These are phyloP conservation scores for Sugiyamaella pinicola DNA, from an alignment of 1,139 yeast genomes.

Conservation along the genomic window DNA sequence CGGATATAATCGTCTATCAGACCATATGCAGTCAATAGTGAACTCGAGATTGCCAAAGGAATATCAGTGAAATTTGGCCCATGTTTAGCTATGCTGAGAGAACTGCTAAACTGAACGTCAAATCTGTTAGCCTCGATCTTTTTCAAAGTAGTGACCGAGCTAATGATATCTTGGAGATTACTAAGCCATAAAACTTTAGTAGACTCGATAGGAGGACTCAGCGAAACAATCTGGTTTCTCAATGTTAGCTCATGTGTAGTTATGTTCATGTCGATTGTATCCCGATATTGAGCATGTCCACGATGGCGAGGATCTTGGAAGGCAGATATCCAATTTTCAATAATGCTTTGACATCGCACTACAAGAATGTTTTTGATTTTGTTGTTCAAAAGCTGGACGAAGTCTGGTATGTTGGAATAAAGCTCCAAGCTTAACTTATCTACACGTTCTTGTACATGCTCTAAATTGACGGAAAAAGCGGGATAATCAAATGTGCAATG, in stretches of 20 bases:
- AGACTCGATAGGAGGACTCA: conserved; percentile 48
- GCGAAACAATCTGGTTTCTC: conserved; percentile 48
- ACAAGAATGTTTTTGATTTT: conserved; percentile 46
- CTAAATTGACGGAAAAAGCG: conserved; percentile 36
- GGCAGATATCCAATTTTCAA: conserved; percentile 35
- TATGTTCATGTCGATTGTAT: conserved; percentile 9
- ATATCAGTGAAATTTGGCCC: conserved; percentile 28
- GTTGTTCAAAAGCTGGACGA: conserved; percentile 49
- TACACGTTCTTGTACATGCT: conserved; percentile 48
- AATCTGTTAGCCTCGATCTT: conserved; percentile 40
- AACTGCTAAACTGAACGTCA: conserved; percentile 30
- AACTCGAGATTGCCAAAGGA: conserved; percentile 25
- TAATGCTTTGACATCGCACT: conserved; percentile 38
- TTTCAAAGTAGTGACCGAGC: conserved; percentile 35
- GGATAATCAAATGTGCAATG: conserved; percentile 38
- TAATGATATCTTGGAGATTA: conserved; percentile 39
- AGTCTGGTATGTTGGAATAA: conserved; percentile 44
- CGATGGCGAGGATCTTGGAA: conserved; percentile 29
- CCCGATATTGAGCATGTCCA: neutral
- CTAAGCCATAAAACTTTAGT: conserved; percentile 41
- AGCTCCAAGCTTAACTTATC: conserved; percentile 49
- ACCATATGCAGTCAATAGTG: conserved; percentile 29
- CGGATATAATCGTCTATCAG: conserved; percentile 34
- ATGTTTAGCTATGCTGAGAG: neutral
- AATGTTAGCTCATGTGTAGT: conserved; percentile 47